Base-by-base conservation (phyloP, 257 asterid species). In the Primulina huaijiensis region DNA sequence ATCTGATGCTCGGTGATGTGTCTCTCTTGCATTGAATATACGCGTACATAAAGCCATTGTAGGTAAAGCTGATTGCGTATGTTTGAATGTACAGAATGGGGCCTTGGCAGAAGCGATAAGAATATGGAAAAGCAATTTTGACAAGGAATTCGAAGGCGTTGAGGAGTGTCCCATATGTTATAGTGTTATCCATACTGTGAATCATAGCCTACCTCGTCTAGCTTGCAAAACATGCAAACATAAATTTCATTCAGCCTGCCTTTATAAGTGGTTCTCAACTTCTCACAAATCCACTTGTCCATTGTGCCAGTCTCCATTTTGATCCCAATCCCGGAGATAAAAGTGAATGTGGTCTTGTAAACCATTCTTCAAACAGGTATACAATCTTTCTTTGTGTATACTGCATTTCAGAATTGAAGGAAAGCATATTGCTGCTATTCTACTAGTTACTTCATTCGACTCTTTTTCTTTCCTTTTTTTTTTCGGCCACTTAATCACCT, bases 211-310 rank as follows among this genome's bases (percentile, higher is more conserved):
- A 69, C 99, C 99, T 0, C 96, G 97, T 53, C 96, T 94, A 17
- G 96, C 97, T 56, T 91, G 99, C 90, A 94, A 82, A 80, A 94
- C 99, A 74, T 94, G 99, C 96, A 94, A 83, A 88, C 97, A 94
- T 76, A 94, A 94, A 83, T 94, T 83, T 83, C 99, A 94, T 72
- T 82, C 96, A 0, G 97, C 97, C 67, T 94, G 99, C 77, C 96
- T 94, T 23, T 89, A 89, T 68, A 94, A 94, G 84, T 94, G 99
- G 99, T 94, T 94, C 80, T 94, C 99, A n/a, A 94, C 99, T 72
- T 91, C 99, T 64, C 92, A 91, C 84, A 94, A 94, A 76, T 91
- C 99, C 29, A 91, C 92, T 60, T 94, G 99, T 71, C 99, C 99
- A 11, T 73, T 94, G 80, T 94, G 99, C 78, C 99, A 94, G 79